Evolutionary conservation across 78 protist genomes (phyloP).

Genomic region (Monosiga brevicollis): DNA sequence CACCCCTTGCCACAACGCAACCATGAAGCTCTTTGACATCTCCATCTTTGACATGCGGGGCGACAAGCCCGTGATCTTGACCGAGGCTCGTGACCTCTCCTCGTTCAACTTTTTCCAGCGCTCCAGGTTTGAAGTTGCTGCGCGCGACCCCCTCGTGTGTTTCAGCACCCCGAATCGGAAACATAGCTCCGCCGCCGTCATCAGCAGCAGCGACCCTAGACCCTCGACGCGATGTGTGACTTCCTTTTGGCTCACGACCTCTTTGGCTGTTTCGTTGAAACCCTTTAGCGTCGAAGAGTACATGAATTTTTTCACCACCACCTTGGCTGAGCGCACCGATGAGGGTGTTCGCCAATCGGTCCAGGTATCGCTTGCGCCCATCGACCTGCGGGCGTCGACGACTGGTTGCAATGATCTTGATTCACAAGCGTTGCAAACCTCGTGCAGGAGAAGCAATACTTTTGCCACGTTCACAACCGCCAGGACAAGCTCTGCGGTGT

Average conservation of each 20-base stretch:
- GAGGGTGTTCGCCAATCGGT: slow-evolving; percentile 4
- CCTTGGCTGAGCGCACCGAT: slow-evolving; percentile 15
- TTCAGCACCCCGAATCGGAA: neutral
- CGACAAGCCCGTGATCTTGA: neutral
- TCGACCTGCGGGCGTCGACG: neutral
- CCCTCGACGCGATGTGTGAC: neutral
- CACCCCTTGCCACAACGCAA: too few relatives aligned
- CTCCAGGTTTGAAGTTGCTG: neutral
- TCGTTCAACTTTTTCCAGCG: slow-evolving; percentile 24
- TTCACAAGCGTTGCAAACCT: neutral
- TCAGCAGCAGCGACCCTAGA: neutral
- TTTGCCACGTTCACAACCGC: neutral
- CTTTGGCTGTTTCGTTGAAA: neutral
- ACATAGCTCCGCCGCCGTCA: neutral
- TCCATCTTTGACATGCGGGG: neutral
- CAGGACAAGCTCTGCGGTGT: slow-evolving; percentile 6
- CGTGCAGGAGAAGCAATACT: neutral
- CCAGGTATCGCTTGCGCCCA: neutral
- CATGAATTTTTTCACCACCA: slow-evolving; percentile 14
- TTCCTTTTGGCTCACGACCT: neutral
- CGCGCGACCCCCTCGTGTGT: neutral
- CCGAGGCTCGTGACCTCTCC: slow-evolving; percentile 13
- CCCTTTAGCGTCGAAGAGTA: slow-evolving; percentile 2
- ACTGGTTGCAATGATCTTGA: neutral
- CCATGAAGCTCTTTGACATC: neutral